Base-by-base conservation (phyloP, 495 filamentous ascomycete species). In the Podospora didyma region DNA sequence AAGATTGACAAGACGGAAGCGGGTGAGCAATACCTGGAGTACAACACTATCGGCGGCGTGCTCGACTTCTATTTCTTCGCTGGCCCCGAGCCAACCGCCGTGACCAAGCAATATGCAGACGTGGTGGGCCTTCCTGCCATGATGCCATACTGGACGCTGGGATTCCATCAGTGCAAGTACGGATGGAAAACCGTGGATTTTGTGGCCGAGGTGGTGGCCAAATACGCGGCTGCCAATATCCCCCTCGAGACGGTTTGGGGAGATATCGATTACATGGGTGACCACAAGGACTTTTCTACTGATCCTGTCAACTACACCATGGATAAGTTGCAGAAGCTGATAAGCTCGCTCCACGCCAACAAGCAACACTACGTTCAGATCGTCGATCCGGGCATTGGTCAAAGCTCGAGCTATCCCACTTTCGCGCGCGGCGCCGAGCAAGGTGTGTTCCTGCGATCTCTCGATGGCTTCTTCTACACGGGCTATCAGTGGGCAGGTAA, bases 191-290 rank as follows among this genome's bases (percentile, higher is more conserved):
- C 89, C 70, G 77, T 86, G 49, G 89, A 80, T 54, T 81, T 88
- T 20, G 82, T 95, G 19, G 85, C 86, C 14, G 86, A 89, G 56
- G 89, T 87, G 2, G 82, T 93, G 11, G 81, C 83, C 51, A 95
- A 94, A 68, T 94, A 96, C 70, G 86, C 82, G 51, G 69, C 75
- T 7, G 89, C 89, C 11, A 75, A 72, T 2, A 95, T 96, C 56
- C 91, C 91, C 0, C 72, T 96, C 6, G 91, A 96, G 70, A 92
- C 88, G 0, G 88, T 94, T 81, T 96, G 92, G 91, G 92, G 86
- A 1, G 89, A 94, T 63, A 94, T 94, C 54, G 84, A 92, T 61
- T 90, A 92, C 69, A 91, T 92, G 88, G 73, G 85, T 57, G 54
- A 53, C 7, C 50, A 54, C 7, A 61, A 73, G 66, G 81, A 90